Evolutionary conservation across 1,284 basidiomycete genomes (phyloP), one percentile per base, ranked within the genome.

Genomic region (Mycena citricolor): DNA sequence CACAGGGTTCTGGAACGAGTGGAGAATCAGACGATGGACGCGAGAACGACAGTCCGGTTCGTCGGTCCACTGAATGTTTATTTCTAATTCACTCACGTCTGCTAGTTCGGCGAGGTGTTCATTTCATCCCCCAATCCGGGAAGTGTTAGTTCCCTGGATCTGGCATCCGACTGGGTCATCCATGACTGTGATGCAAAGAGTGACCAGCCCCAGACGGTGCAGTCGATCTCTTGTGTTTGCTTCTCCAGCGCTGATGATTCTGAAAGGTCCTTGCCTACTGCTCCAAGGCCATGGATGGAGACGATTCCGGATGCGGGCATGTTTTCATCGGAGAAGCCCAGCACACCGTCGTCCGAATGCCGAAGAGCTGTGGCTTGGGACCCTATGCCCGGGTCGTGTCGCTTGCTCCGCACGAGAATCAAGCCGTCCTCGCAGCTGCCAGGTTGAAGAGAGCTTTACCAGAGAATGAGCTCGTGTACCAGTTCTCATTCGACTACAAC

Each of bases 241-340:
- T n/a, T n/a, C n/a, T n/a, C n/a, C n/a, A n/a, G n/a, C n/a, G n/a
- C n/a, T n/a, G n/a, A n/a, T n/a, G n/a, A n/a, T n/a, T n/a, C n/a
- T n/a, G n/a, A n/a, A n/a, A 58, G 55, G 54, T 56, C 10, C 32
- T 48, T 19, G 51, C 49, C 1, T 56, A 55, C 32, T 58, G 57
- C 31, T 47, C 57, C 10, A 39, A 42, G 34, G 19, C 55, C 7
- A 48, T 57, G 38, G 47, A 51, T 23, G 41, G 47, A 17, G 51
- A 36, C 4, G 45, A 47, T 19, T 34, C 8, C 13, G 45, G 57
- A 1, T 62, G 61, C 39, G 44, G 45, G 5, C 61, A 62, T 47
- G 61, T 61, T 16, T 58, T 62, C 42, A 54, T 57, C 24, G 58
- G 54, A 21, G 39, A 42, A 6, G 57, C 57, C n/a, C 52, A 54